Base-by-base conservation (phyloP, 228 moss, liverwort and hornwort genomes). In the Sphagnum magellanicum region DNA sequence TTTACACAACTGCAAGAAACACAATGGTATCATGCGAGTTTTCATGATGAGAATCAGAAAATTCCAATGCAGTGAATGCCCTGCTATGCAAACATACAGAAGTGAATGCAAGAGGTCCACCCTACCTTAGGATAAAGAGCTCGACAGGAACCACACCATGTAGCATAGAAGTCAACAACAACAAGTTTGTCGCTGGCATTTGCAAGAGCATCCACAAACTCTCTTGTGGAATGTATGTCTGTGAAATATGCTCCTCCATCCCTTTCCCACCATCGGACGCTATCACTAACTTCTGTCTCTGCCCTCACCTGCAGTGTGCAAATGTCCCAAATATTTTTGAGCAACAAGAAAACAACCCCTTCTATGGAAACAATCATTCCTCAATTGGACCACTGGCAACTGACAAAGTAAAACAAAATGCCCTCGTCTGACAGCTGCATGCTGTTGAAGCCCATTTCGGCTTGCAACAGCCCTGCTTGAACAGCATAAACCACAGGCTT, bases 81-180 rank as follows among this genome's bases (percentile, higher is more conserved):
- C 32, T 32, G 32, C 32, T 32, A 32, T 32, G 2, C 32, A 32
- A 32, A 32, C 3, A 32, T 32, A 3, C 32, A 32, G 32, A 32
- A 32, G 32, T 32, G 32, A 32, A 32, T 32, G 32, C 32, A 32
- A 32, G 3, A 32, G 32, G 32, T 32, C 61, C 10, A 55, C 6
- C 16, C 16, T 55, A 71, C 71, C 71, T 85, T 93, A 63, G 97
- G 93, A 65, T 81, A 98, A 8, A 98, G 78, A 16, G 97, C 91
- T 52, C 93, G 90, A 79, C 97, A 98, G 46, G 97, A 98, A 51
- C 93, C 90, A 72, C 97, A 98, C 97, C 97, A 98, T 5, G 93
- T 74, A 51, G 93, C 91, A 63, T 78, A 98, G 75, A 98, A 98
- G 75, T 98, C 93, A 69, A 91, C 93, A 53, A 98, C 88, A 50